A percentile compares a stretch with the other conserved stretches of the same genome.
Conservation (phyloP, 169 alveolate species). For the Eimeria acervulina region DNA sequence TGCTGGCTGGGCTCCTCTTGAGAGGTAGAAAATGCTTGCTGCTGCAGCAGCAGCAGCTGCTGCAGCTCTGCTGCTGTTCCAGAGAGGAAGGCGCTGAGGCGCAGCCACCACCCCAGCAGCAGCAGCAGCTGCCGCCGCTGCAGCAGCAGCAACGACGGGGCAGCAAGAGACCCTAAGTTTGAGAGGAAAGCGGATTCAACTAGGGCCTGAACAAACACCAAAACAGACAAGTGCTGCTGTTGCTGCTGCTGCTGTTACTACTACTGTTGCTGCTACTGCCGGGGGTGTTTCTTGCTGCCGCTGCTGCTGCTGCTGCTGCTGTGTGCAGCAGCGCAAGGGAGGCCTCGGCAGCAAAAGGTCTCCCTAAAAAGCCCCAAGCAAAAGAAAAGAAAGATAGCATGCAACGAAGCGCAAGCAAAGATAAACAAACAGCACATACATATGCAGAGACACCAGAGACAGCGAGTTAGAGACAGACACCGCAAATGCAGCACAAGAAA, state of each 20-base stretch:
- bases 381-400: not conserved
- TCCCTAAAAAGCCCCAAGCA: not conserved
- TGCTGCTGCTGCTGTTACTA: not conserved
- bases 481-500: not conserved
- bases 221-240: not conserved
- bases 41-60: slow-evolving; percentile 62
- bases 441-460: not conserved
- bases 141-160: slow-evolving; percentile 57
- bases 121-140: slow-evolving; percentile 44
- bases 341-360: not conserved
- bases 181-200: slow-evolving; percentile 26
- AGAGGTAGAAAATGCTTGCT: not conserved
- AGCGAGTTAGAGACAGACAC: not conserved
- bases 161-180: slow-evolving; percentile 43
- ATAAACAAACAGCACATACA: not conserved
- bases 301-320: slow-evolving; percentile 9
- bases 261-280: not conserved
- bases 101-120: slow-evolving; percentile 73
- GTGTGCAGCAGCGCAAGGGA: not conserved
- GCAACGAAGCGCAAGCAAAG: not conserved
- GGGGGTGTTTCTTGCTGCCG: not conserved
- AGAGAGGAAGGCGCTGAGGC: slow-evolving; percentile 44
- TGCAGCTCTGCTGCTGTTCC: slow-evolving; percentile 42
- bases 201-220: not conserved
- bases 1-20: not conserved